Base-by-base conservation (phyloP, 495 filamentous ascomycete genomes). In the Neurospora sp. region DNA sequence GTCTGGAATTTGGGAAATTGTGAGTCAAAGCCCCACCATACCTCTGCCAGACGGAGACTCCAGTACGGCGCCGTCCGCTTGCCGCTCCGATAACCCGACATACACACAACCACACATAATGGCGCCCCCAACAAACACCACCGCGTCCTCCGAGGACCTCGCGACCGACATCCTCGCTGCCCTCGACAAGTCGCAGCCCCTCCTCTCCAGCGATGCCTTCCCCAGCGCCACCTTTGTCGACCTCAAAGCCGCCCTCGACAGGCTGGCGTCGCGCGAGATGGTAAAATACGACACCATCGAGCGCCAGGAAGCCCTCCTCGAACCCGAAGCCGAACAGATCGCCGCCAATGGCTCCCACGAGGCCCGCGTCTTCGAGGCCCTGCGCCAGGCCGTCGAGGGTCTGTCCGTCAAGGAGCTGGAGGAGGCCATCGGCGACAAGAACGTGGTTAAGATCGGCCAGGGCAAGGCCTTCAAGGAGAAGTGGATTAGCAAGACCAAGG, bases 391-490 rank as follows among this genome's bases (percentile, higher is more conserved):
- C 42, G 80, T 97, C 74, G 91, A 91, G 72, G 91, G 96, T 41
- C 84, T 96, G 75, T 91, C 91, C 78, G 90, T 97, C 73, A 85
- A 88, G 74, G 94, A 98, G 73, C 83, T 97, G 73, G 86, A 89
- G 82, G 84, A 83, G 77, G 86, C 83, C 14, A 87, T 93, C 75
- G 93, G 96, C 65, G 93, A 93, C 75, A 91, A 92, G 82, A 91
- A 90, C n/a, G 89, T 90, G 69, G 90, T 92, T 72, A 97, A 94
- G 81, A 84, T 98, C 61, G 96, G 96, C n/a, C 93, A 95, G 80
- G 93, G 94, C 70, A 97, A 94, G 82, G 96, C 96, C 59, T 95
- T 98, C 85, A 97, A 94, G 86, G 90, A 92, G 78, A 94, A 93
- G 78, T 99, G 96, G 96, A 95, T 99, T 73, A 91, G 90, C 77